Percentiles rank a stretch among this genome's conserved stretches.
Evolutionary conservation across 257 asterid species (phyloP).

Genomic region (Hygrophila difformis): DNA sequence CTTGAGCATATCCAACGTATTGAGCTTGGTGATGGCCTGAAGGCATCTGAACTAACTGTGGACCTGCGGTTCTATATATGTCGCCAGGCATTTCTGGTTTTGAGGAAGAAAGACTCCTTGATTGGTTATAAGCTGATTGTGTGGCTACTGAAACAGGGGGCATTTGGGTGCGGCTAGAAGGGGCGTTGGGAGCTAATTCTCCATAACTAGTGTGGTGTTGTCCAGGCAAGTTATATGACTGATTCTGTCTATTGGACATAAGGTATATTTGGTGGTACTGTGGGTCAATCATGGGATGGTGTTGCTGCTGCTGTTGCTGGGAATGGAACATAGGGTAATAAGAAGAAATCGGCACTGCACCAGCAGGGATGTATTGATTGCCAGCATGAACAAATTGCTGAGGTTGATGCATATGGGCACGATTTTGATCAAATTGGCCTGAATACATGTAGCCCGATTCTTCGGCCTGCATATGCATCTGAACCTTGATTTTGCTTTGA

Average conservation of each 20-base stretch:
- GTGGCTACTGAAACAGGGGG: constrained; percentile 28
- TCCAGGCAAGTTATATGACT: constrained; percentile 37
- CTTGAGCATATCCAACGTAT: constrained; percentile 50
- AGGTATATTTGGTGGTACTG: constrained; percentile 67
- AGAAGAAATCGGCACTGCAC: constrained; percentile 35
- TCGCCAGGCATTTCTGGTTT: constrained; percentile 45
- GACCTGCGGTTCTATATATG: constrained; percentile 38
- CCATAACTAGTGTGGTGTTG: constrained; percentile 43
- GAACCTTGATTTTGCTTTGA: constrained; percentile 32
- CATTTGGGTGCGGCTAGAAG: constrained; percentile 35
- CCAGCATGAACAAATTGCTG: constrained; percentile 51
- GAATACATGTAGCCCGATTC: constrained; percentile 40
- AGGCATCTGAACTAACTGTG: constrained; percentile 48
- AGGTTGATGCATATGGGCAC: constrained; percentile 46
- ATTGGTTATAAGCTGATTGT: constrained; percentile 27
- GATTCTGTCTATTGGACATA: constrained; percentile 43
- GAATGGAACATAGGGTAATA: constrained; percentile 61
- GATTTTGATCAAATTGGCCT: constrained; percentile 48
- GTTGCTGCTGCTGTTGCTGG: constrained; percentile 42
- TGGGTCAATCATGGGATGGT: constrained; percentile 41
- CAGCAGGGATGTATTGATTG: constrained; percentile 48
- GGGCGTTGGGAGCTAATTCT: constrained; percentile 34
- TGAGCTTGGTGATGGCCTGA: constrained; percentile 40
- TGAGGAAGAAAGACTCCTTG: constrained; percentile 33
- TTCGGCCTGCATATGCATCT: constrained; percentile 41